Percentiles rank a stretch among this genome's conserved stretches.
Conservation (phyloP, 108 stramenopile genomes). For the Poteriospumella lacustris region DNA sequence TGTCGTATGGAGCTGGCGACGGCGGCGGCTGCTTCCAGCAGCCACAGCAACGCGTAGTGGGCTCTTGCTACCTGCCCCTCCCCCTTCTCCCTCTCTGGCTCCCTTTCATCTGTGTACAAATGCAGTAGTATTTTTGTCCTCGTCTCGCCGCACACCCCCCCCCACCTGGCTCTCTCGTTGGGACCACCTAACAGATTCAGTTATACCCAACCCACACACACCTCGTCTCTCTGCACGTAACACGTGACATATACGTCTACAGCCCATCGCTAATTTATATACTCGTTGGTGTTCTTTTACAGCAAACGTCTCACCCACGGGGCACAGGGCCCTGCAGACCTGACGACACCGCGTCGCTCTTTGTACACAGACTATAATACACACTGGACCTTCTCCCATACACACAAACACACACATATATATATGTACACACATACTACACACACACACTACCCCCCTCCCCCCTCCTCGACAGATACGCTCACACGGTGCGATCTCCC, state of each 20-base stretch:
- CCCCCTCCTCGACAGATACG: constrained; percentile 5
- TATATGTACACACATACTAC: background rate
- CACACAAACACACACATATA: background rate
- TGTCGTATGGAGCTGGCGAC: constrained; percentile 1
- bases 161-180: constrained; percentile 5
- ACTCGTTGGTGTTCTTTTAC: constrained; percentile 7
- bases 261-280: background rate
- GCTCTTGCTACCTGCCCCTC: constrained; percentile 1
- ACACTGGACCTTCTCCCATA: constrained; percentile 6
- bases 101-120: constrained; percentile 7
- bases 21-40: background rate
- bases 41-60: constrained; percentile 1
- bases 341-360: constrained; percentile 5
- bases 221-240: constrained; percentile 2
- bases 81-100: constrained; percentile 5
- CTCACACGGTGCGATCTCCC: constrained; percentile 5
- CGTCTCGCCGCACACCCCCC: background rate
- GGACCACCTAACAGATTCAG: constrained; percentile 6
- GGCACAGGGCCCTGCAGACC: constrained; percentile 5
- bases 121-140: constrained; percentile 8
- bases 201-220: constrained; percentile 2
- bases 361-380: constrained; percentile 8
- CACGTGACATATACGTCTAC: constrained; percentile 7
- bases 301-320: constrained; percentile 6
- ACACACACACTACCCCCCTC: background rate